Conservation (phyloP, 108 stramenopile species). For the Pseudonitzschia delicatissima region DNA sequence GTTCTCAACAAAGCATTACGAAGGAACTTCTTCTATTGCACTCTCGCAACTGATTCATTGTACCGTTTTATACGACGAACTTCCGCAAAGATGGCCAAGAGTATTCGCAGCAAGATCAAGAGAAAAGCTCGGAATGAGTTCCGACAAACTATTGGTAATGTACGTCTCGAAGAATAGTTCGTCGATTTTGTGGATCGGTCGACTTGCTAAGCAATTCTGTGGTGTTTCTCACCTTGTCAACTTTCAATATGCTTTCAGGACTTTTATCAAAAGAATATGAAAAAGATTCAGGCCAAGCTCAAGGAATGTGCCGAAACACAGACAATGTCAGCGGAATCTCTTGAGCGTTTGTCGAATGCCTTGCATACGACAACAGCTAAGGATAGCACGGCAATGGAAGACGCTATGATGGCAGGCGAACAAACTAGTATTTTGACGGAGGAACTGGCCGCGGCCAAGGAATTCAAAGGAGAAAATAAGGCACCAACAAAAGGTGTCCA, state of each 20-base stretch:
- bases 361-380: slow-evolving; percentile 25
- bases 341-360: slow-evolving; percentile 59
- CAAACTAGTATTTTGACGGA: slow-evolving; percentile 7
- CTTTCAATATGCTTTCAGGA: slow-evolving; percentile 36
- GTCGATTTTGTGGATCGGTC: neutral
- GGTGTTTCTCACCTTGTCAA: neutral
- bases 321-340: slow-evolving; percentile 43
- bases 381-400: slow-evolving; percentile 19
- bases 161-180: slow-evolving; percentile 24
- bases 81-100: slow-evolving; percentile 76
- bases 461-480: slow-evolving; percentile 40
- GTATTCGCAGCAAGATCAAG: slow-evolving; percentile 79
- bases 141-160: slow-evolving; percentile 73
- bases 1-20: too few relatives aligned
- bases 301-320: slow-evolving; percentile 40
- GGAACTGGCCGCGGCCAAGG: slow-evolving; percentile 21
- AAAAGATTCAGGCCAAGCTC: slow-evolving; percentile 60
- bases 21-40: too few relatives aligned
- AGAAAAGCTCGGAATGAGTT: slow-evolving; percentile 78
- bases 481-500: slow-evolving; percentile 1
- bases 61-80: too few relatives aligned
- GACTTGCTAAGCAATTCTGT: neutral
- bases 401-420: slow-evolving; percentile 2
- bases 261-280: slow-evolving; percentile 57
- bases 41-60: too few relatives aligned